These are phyloP conservation scores for Phaseolus coccineus DNA, from an alignment of 331 rosid species.

Conservation along the genomic window DNA sequence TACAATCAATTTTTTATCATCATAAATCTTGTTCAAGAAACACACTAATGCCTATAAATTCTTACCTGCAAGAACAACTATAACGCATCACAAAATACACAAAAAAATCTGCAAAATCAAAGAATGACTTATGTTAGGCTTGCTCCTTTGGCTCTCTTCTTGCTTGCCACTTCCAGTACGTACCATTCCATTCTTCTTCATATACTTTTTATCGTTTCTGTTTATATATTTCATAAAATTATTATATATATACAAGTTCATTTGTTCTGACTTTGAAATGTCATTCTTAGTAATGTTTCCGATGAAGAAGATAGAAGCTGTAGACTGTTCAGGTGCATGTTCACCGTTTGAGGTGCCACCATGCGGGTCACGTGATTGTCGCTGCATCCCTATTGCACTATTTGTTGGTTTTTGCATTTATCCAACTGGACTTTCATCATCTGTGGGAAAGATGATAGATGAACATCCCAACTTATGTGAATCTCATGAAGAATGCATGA, in stretches of 20 bases:
- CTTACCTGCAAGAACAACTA: too few species aligned
- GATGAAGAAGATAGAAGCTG: background rate
- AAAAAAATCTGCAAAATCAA: background rate
- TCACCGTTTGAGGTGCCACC: background rate
- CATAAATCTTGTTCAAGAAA: too few species aligned
- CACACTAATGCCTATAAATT: too few species aligned
- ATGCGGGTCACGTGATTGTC: background rate
- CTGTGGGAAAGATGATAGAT: background rate
- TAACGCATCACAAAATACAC: too few species aligned
- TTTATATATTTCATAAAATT: too few species aligned
- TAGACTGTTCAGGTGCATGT: background rate
- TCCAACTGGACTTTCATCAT: background rate
- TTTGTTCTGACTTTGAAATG: background rate
- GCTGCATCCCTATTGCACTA: background rate
- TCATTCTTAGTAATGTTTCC: background rate
- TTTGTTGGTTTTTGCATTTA: background rate
- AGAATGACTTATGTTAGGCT: slow-evolving; percentile 1
- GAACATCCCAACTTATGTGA: background rate
- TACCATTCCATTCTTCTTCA: background rate
- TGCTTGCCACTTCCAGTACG: background rate
- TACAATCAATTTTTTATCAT: too few species aligned
- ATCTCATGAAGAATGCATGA: background rate
- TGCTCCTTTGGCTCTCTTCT: background rate
- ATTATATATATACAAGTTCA: too few species aligned
- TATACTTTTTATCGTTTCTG: background rate